These are phyloP conservation scores for Penicillium thymicola DNA, from an alignment of 2,329 filamentous ascomycete species.

Conservation along the genomic window DNA sequence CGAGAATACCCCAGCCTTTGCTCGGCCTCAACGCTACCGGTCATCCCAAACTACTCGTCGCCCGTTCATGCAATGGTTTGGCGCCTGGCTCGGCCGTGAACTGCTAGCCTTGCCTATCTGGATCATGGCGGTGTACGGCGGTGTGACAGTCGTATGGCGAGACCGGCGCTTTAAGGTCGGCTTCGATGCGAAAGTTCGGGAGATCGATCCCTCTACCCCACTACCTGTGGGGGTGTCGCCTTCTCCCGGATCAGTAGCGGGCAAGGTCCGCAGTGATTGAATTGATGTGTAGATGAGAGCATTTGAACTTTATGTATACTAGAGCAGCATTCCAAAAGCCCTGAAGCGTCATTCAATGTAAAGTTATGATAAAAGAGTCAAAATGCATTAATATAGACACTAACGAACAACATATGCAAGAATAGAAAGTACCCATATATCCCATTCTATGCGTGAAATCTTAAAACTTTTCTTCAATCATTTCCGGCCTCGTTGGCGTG, in stretches of 20 bases:
- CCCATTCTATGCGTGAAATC: conserved; percentile 9
- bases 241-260: conserved; percentile 10
- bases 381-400: conserved; percentile 11
- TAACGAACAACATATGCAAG: conserved; percentile 5
- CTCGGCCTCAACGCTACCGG: conserved; percentile 48
- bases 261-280: conserved; percentile 22
- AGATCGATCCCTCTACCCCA: conserved; percentile 39
- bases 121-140: conserved; percentile 85
- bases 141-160: conserved; percentile 81
- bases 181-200: conserved; percentile 76
- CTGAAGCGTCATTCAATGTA: background rate
- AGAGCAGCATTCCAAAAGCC: background rate
- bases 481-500: background rate
- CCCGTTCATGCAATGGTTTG: conserved; percentile 67
- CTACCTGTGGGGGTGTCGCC: conserved; percentile 22
- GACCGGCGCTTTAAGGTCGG: conserved; percentile 78
- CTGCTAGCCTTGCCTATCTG: conserved; percentile 81
- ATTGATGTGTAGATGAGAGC: conserved; percentile 11
- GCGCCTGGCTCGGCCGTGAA: conserved; percentile 83
- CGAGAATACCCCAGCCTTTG: conserved; percentile 71
- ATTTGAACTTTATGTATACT: conserved; percentile 9
- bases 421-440: conserved; percentile 12
- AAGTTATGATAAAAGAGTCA: background rate
- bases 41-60: conserved; percentile 46
- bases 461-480: conserved; percentile 13